Evolutionary conservation across 2,329 filamentous ascomycete species (phyloP), one percentile per base, ranked within the genome.

Genomic region (Chaetomium sp.): DNA sequence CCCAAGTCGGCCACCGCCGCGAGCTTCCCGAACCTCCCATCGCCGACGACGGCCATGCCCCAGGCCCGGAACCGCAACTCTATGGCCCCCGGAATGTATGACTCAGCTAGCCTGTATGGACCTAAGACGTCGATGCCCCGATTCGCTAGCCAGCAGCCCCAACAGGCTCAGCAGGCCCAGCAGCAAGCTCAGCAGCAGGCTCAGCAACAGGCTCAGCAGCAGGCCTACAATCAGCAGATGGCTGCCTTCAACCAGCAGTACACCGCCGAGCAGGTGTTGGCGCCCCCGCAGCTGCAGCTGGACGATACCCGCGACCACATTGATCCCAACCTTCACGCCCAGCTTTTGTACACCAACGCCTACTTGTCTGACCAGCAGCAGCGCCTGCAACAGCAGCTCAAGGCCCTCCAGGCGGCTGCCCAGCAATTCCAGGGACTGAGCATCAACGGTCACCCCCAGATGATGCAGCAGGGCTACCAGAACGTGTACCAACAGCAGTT

Each of bases 341-440:
- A 97, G 78, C 83, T 98, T 69, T 86, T 97, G 74, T 90, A 92
- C 64, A 96, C 93, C 73, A 97, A 97, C 77, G 81, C 95, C 75
- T 96, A 96, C 74, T 85, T 99, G 58, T 92, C 93, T 49, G 92
- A 97, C 75, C 93, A 97, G 79, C 94, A 98, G 79, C 93, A 97
- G 80, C 90, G 91, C 69, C 87, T 98, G 60, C 93, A 98, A 79
- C 93, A 97, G 79, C 93, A 98, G 79, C 85, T 98, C 70, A 86
- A 92, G 71, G 91, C 82, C 69, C 87, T 97, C 27, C 95, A 94
- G 73, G 88, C 89, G 60, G 90, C 91, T 45, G 90, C 92, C 66
- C 90, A 93, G 78, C 90, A 93, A 77, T 90, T 93, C 73, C 90
- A 93, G 76, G 87, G 86, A 69, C 81, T 96, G 78, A 92, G 84